Evolutionary conservation across 2,329 filamentous ascomycete genomes (phyloP).

Genomic region (Penicillium sp.): DNA sequence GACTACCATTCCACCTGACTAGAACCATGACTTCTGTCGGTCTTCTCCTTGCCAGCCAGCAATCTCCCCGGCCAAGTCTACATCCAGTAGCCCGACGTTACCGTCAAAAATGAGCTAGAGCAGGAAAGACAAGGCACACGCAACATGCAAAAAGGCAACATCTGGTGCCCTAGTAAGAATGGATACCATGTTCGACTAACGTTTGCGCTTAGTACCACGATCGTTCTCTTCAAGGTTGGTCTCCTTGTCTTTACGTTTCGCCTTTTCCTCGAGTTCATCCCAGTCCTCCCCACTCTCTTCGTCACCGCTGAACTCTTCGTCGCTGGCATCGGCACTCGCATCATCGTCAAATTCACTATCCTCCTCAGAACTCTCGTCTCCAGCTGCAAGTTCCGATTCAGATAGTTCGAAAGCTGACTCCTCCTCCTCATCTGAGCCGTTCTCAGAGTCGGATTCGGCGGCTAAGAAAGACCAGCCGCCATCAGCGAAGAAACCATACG

Average conservation of each 20-base stretch:
- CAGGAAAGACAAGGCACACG: neutral
- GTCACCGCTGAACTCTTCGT: constrained; percentile 53
- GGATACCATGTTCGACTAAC: constrained; percentile 39
- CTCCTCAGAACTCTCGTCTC: constrained; percentile 77
- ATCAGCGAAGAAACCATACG: constrained; percentile 90
- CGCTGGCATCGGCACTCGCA: constrained; percentile 70
- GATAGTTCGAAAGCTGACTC: constrained; percentile 90
- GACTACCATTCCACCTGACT: neutral
- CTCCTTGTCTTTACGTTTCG: constrained; percentile 60
- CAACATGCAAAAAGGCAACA: neutral
- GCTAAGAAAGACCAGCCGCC: constrained; percentile 93
- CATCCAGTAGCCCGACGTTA: neutral
- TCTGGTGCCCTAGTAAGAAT: neutral
- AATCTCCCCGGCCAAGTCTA: neutral
- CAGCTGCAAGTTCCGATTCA: constrained; percentile 70
- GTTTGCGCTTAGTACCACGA: constrained; percentile 69
- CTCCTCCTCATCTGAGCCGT: constrained; percentile 70
- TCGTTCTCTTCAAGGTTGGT: constrained; percentile 54
- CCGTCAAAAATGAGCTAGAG: neutral
- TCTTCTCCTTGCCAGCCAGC: neutral
- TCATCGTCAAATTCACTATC: constrained; percentile 94
- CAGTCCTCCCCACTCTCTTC: constrained; percentile 85
- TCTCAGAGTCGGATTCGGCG: constrained; percentile 82
- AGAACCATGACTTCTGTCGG: neutral
- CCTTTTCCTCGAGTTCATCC: constrained; percentile 92